Base-by-base conservation (phyloP, 2,329 filamentous ascomycete genomes). In the Calonectria ilicicola region DNA sequence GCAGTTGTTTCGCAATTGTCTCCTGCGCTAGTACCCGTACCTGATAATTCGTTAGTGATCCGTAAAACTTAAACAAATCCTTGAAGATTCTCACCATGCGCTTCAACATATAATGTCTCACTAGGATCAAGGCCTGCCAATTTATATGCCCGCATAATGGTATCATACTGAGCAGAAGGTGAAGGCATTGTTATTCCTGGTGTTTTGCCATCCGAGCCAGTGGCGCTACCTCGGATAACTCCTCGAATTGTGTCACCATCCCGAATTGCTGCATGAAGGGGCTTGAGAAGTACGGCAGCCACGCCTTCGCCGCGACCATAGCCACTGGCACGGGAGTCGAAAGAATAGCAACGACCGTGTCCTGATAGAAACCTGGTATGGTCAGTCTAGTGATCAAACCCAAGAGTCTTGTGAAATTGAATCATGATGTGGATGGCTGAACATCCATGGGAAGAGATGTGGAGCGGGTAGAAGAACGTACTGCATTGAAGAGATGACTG, bases 241-340 rank as follows among this genome's bases (percentile, higher is more conserved):
- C 38, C 60, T 17, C 60, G 8, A 21, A 64, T 64, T 10, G 26
- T 46, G 23, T 64, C 38, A 14, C 42, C 42, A 15, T 64, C 60
- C 21, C 40, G 14, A n/a, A 64, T 64, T 2, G 60, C 60, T 17
- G 23, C 17, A 32, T 27, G 26, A 19, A 64, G 42, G 9, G 38
- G 60, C 42, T 64, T 64, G 3, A 64, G 17, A 21, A 64, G 23
- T 19, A 64, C 42, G 7, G 60, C 40, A 64, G 60, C 60, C 23
- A 64, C 60, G n/a, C 60, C 60, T 64, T 64, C 60, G 4, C 60
- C 60, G 15, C 60, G 60, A 6, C 35, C 38, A 27, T 64, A 64
- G 9, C 58, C 58, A 27, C 42, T 64, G 15, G 60, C 60, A 46
- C 60, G 60, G 17, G 38, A 44, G 60, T 64, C 60, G 7, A 64